These are phyloP conservation scores for Phytophthora macrochlamydospora DNA, from an alignment of 352 stramenopile species.

Conservation along the genomic window DNA sequence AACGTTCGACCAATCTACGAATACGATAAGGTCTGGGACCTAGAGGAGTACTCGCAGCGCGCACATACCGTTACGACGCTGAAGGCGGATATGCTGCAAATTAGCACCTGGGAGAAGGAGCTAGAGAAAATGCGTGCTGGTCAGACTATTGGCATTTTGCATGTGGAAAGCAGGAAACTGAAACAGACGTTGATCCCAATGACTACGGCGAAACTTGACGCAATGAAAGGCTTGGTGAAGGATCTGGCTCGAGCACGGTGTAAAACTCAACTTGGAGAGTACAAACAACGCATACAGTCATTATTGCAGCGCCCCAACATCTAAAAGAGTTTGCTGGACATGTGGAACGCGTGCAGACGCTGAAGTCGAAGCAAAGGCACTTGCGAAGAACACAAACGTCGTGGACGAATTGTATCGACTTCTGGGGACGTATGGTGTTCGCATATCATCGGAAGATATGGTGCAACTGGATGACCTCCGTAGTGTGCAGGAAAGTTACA, in stretches of 20 bases:
- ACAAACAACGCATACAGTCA: constrained; percentile 89
- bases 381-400: constrained; percentile 87
- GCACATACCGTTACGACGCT: constrained; percentile 87
- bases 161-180: constrained; percentile 94
- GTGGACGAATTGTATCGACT: constrained; percentile 95
- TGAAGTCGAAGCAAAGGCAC: constrained; percentile 79
- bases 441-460: constrained; percentile 93
- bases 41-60: constrained; percentile 85
- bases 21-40: constrained; percentile 91
- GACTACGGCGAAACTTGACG: constrained; percentile 90
- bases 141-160: constrained; percentile 92
- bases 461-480: constrained; percentile 92
- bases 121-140: constrained; percentile 93
- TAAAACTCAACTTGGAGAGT: constrained; percentile 88
- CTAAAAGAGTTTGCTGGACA: constrained; percentile 93
- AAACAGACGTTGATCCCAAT: constrained; percentile 94
- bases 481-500: constrained; percentile 87
- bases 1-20: constrained; percentile 92
- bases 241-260: constrained; percentile 89
- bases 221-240: constrained; percentile 93
- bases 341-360: constrained; percentile 76
- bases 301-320: constrained; percentile 82
- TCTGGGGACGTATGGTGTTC: constrained; percentile 90
- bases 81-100: constrained; percentile 91
- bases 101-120: constrained; percentile 93